Conservation (phyloP, 176 grass and related monocot species). For the Carex kokanica region DNA sequence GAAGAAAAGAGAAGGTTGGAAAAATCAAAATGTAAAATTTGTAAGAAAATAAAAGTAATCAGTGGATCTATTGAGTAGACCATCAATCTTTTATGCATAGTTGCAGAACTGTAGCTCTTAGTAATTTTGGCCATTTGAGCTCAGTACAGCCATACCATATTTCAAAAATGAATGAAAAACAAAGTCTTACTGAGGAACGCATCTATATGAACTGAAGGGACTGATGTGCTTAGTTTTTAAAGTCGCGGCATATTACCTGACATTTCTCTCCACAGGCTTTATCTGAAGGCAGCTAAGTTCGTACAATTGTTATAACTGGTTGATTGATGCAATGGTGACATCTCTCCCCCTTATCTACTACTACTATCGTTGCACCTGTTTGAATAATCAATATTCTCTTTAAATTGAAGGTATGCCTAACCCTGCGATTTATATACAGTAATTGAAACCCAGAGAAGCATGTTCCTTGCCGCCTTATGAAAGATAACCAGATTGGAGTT, state of each 20-base stretch:
- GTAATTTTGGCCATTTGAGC: constrained; percentile 9
- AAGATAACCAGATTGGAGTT: not conserved
- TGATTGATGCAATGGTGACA: constrained; percentile 97
- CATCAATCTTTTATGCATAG: not conserved
- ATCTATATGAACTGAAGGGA: not conserved
- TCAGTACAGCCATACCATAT: not conserved
- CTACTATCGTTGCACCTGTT: constrained; percentile 75
- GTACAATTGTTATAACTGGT: constrained; percentile 97
- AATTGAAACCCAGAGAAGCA: constrained; percentile 11
- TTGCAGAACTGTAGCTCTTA: not conserved
- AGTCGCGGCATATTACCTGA: constrained; percentile 96
- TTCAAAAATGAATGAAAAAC: constrained; percentile 16
- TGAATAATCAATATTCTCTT: constrained; percentile 69
- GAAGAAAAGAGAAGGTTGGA: constrained; percentile 98
- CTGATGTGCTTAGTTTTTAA: constrained; percentile 70
- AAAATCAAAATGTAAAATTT: constrained; percentile 27
- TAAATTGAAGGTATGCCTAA: constrained; percentile 98
- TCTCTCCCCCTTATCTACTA: constrained; percentile 80
- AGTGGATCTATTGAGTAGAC: not conserved
- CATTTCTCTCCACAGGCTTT: constrained; percentile 99
- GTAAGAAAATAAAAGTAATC: not conserved
- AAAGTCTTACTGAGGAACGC: not conserved
- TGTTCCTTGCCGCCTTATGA: not conserved
- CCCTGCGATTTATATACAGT: not conserved
- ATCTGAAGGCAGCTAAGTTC: constrained; percentile 66